Conservation (phyloP, 2,329 filamentous ascomycete species). For the Colletotrichum kahawae region DNA sequence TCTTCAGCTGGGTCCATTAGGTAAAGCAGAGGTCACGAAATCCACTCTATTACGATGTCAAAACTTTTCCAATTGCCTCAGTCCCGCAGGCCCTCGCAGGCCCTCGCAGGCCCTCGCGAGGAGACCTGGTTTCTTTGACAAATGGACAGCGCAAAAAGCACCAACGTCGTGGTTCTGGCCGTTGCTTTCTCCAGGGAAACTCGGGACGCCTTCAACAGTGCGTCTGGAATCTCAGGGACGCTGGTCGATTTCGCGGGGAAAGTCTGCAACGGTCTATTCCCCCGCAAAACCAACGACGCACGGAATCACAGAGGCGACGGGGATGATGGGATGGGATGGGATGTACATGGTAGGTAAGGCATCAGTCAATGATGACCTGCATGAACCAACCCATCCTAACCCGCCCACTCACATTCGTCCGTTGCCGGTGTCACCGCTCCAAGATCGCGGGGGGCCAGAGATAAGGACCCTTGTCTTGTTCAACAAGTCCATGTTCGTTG, state of each 20-base stretch:
- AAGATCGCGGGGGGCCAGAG: constrained; percentile 18
- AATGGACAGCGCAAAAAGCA: not conserved
- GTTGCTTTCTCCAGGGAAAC: not conserved
- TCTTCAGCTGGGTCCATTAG: constrained; percentile 16
- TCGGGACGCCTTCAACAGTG: not conserved
- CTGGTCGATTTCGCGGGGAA: constrained; percentile 17
- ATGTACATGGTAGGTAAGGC: no score
- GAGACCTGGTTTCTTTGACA: constrained; percentile 17
- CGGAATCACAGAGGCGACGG: constrained; percentile 9
- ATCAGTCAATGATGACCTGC: not conserved
- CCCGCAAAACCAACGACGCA: constrained; percentile 15
- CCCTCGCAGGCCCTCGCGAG: not conserved
- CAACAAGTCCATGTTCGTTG: not conserved
- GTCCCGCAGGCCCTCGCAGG: constrained; percentile 1
- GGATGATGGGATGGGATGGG: not conserved
- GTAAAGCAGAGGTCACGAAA: constrained; percentile 17
- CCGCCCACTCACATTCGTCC: not conserved
- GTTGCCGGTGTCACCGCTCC: constrained; percentile 19
- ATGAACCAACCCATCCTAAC: not conserved
- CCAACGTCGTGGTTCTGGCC: not conserved
- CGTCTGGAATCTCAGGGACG: constrained; percentile 13
- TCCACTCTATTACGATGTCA: constrained; percentile 21
- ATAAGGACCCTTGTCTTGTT: constrained; percentile 15
- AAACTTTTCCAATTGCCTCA: constrained; percentile 13
- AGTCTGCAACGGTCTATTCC: constrained; percentile 17